A percentile compares a stretch with the other conserved stretches of the same genome.
Evolutionary conservation across 2,329 filamentous ascomycete genomes (phyloP).

Genomic region (Alternaria sp.): DNA sequence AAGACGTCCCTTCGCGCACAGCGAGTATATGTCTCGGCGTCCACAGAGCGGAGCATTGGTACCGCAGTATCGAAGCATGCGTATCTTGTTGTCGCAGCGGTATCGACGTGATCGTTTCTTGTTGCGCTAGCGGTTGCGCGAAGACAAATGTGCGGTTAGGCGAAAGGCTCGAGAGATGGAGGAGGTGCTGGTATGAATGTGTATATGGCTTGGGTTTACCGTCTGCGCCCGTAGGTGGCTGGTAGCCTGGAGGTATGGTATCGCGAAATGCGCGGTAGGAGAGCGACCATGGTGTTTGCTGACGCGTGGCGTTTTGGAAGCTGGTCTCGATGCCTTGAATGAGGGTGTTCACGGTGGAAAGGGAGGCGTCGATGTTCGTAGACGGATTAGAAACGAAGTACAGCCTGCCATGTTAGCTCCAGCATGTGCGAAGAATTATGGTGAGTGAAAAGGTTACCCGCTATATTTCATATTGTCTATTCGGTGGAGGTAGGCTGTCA

Average conservation of each 20-base stretch:
- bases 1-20: conserved; percentile 31
- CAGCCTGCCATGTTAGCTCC: conserved; percentile 28
- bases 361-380: conserved; percentile 33
- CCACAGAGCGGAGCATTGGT: conserved; percentile 41
- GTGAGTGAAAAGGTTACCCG: conserved; percentile 16
- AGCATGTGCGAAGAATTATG: background rate
- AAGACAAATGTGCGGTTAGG: conserved; percentile 33
- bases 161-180: conserved; percentile 36
- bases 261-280: conserved; percentile 47
- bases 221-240: conserved; percentile 19
- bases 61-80: conserved; percentile 25
- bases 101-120: conserved; percentile 33
- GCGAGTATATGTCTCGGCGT: conserved; percentile 31
- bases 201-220: conserved; percentile 24
- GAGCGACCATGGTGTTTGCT: conserved; percentile 37
- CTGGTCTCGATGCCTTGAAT: conserved; percentile 39
- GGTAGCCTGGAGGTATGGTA: conserved; percentile 27
- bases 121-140: conserved; percentile 26
- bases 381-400: conserved; percentile 45
- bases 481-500: background rate
- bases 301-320: conserved; percentile 32
- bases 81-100: conserved; percentile 35
- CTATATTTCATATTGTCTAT: conserved; percentile 29
- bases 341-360: conserved; percentile 30
- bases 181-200: conserved; percentile 42